phyloP scores from a whole-genome alignment of 441 rosid genomes.

The Euphorbia schlechtendalii region DNA sequence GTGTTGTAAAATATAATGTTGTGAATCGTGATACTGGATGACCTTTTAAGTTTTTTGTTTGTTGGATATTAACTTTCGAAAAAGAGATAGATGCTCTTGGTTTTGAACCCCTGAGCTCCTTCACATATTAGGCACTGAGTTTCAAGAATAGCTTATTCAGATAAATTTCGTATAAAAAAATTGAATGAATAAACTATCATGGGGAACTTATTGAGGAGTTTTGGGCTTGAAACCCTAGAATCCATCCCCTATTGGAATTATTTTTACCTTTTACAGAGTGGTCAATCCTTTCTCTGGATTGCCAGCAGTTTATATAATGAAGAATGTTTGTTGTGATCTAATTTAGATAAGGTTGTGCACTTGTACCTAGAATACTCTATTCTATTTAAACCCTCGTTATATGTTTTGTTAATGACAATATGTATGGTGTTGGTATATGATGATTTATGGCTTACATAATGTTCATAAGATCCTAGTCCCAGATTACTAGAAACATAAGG shows the following conservation, averaged over 20 bases:
- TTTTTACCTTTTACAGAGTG: neutral
- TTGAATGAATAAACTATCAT: neutral
- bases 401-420: neutral
- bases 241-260: neutral
- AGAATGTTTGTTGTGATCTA: neutral
- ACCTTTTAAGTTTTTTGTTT: too few species aligned
- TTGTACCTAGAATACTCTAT: neutral
- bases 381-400: neutral
- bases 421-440: neutral
- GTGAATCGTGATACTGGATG: too few species aligned
- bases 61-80: too few species aligned
- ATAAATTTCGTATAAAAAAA: neutral
- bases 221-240: neutral
- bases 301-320: neutral
- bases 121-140: neutral
- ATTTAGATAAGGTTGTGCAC: neutral
- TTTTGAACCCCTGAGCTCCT: conserved; percentile 5
- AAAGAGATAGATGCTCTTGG: neutral
- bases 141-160: neutral
- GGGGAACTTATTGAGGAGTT: neutral
- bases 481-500: neutral
- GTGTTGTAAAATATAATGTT: neutral
- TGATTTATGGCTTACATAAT: neutral
- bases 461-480: neutral
- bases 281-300: neutral